Conservation (phyloP, 169 alveolate species). For the Cryptosporidium sp. region DNA sequence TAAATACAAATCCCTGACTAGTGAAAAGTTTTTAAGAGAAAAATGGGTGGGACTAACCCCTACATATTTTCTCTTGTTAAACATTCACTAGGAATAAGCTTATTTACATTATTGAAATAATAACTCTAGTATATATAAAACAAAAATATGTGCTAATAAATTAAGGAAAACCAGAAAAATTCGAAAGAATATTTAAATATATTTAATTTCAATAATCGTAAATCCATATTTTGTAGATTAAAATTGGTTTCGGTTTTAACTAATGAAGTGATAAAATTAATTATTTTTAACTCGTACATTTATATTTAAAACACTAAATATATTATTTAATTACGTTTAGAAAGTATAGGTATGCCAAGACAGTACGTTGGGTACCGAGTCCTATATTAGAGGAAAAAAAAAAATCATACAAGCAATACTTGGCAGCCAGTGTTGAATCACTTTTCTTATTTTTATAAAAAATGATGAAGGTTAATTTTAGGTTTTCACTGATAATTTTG, state of each 20-base stretch:
- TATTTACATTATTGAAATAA: too few relatives aligned
- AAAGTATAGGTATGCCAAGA: neutral
- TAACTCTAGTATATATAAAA: too few relatives aligned
- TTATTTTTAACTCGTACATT: neutral
- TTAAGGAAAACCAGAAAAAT: too few relatives aligned
- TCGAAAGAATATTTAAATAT: too few relatives aligned
- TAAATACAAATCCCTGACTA: neutral
- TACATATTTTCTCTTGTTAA: neutral
- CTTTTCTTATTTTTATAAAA: neutral
- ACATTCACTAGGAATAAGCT: neutral
- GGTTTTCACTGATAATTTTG: constrained; percentile 6
- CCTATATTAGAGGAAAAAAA: neutral
- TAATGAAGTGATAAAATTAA: neutral
- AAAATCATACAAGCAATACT: neutral
- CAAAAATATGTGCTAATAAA: too few relatives aligned
- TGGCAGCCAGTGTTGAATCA: neutral
- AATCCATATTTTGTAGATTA: neutral
- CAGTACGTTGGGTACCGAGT: constrained; percentile 19
- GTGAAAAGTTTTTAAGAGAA: neutral
- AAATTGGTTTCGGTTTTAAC: neutral
- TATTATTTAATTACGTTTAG: neutral
- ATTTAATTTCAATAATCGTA: too few relatives aligned
- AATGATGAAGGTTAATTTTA: neutral
- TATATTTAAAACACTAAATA: neutral
- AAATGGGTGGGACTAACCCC: neutral